Conservation (phyloP, 169 alveolate species). For the Plasmodium yoelii region DNA sequence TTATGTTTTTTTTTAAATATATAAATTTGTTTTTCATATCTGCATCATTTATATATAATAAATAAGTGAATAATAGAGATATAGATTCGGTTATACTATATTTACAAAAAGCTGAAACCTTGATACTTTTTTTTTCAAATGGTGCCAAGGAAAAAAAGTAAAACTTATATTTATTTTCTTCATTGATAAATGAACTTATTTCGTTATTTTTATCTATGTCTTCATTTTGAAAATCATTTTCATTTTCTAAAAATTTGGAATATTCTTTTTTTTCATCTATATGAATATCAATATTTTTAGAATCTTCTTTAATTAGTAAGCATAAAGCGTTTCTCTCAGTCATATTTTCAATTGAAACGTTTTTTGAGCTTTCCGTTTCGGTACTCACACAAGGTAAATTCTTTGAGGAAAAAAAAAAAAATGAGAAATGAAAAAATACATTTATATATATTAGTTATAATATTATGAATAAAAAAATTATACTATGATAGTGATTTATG, state of each 20-base stretch:
- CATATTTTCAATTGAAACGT: constrained; percentile 51
- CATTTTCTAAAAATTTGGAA: constrained; percentile 7
- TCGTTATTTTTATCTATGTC: constrained; percentile 14
- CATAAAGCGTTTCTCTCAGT: constrained; percentile 72
- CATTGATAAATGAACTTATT: constrained; percentile 27
- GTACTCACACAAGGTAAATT: constrained; percentile 63
- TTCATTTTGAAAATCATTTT: constrained; percentile 8
- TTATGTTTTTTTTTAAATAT: constrained; percentile 51
- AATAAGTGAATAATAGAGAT: constrained; percentile 32
- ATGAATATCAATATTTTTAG: constrained; percentile 8
- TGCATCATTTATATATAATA: constrained; percentile 53
- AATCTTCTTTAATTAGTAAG: constrained; percentile 55
- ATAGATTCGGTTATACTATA: constrained; percentile 26
- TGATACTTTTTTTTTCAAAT: constrained; percentile 54
- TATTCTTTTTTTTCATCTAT: constrained; percentile 39
- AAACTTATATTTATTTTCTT: constrained; percentile 57
- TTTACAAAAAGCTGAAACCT: constrained; percentile 48
- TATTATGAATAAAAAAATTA: background rate
- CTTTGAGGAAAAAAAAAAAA: background rate
- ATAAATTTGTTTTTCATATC: constrained; percentile 59
- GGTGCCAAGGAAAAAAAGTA: constrained; percentile 60
- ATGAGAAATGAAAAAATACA: constrained; percentile 5
- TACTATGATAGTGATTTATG: too few relatives aligned
- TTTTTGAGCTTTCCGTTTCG: constrained; percentile 70
- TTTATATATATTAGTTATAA: background rate